Evolutionary conservation across 768 basidiomycete species (phyloP).

Genomic region (Mycena kentingensis): DNA sequence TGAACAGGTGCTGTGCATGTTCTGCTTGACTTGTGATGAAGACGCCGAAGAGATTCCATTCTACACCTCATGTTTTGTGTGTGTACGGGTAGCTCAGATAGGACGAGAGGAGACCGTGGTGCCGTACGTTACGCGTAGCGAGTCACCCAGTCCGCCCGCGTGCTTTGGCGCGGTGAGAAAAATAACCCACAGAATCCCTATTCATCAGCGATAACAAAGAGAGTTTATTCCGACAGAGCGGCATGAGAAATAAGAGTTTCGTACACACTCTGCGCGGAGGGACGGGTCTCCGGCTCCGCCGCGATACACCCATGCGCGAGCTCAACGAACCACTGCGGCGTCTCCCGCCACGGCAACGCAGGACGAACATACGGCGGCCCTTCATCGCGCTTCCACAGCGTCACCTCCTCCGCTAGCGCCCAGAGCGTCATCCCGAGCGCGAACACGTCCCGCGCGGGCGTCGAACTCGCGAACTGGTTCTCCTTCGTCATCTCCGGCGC

Average conservation of each 20-base stretch:
- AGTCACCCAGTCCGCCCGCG: no score
- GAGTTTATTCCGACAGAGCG: no score
- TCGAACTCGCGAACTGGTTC: background rate
- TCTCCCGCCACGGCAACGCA: background rate
- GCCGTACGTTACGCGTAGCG: no score
- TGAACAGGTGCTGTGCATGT: no score
- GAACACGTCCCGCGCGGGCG: background rate
- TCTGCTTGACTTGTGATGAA: no score
- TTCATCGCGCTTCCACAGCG: background rate
- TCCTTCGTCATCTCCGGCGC: background rate
- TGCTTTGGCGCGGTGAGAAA: no score
- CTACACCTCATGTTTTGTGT: no score
- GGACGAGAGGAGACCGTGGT: no score
- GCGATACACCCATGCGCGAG: background rate
- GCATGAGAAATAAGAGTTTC: background rate
- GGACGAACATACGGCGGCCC: background rate
- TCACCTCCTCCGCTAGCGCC: background rate
- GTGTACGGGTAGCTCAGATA: no score
- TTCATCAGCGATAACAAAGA: no score
- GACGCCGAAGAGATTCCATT: no score
- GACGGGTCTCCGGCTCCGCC: background rate
- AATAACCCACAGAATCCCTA: no score
- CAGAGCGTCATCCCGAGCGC: background rate
- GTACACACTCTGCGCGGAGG: background rate
- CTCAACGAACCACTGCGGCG: background rate